phyloP scores from a whole-genome alignment of 257 asterid genomes.

The Coffea eugenioides region DNA sequence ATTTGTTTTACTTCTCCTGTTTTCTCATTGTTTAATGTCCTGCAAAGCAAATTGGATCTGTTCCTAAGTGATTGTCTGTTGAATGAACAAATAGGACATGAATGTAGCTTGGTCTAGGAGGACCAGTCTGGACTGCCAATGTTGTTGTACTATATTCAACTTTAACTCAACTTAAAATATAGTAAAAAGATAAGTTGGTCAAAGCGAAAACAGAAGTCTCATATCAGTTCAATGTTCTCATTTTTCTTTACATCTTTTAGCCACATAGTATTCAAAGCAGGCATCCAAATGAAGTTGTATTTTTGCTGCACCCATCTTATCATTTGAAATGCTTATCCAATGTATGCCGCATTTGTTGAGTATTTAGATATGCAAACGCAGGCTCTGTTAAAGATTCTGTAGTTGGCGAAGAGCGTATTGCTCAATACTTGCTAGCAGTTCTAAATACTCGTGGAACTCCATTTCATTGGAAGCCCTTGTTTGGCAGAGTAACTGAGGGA shows the following conservation, averaged over 20 bases:
- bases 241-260: neutral
- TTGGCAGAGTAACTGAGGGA: constrained; percentile 33
- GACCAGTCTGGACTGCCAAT: neutral
- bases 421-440: constrained; percentile 82
- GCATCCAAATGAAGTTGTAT: neutral
- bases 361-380: constrained; percentile 29
- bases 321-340: neutral
- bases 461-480: constrained; percentile 66
- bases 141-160: too few relatives aligned
- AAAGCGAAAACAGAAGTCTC: neutral
- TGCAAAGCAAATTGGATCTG: too few relatives aligned
- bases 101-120: neutral
- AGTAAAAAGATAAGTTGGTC: neutral
- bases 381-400: constrained; percentile 95
- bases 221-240: neutral
- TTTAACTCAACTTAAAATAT: too few relatives aligned
- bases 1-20: neutral
- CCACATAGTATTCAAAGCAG: neutral
- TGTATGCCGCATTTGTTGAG: constrained; percentile 4
- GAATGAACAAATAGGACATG: neutral
- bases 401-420: constrained; percentile 91
- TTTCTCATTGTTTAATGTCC: too few relatives aligned
- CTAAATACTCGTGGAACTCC: constrained; percentile 83
- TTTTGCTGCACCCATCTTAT: neutral
- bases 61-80: neutral